Percentiles rank a stretch among this genome's conserved stretches.
These are phyloP conservation scores for Zygosaccharomyces pseudobailii DNA, from an alignment of 1,139 yeast genomes.

Conservation along the genomic window DNA sequence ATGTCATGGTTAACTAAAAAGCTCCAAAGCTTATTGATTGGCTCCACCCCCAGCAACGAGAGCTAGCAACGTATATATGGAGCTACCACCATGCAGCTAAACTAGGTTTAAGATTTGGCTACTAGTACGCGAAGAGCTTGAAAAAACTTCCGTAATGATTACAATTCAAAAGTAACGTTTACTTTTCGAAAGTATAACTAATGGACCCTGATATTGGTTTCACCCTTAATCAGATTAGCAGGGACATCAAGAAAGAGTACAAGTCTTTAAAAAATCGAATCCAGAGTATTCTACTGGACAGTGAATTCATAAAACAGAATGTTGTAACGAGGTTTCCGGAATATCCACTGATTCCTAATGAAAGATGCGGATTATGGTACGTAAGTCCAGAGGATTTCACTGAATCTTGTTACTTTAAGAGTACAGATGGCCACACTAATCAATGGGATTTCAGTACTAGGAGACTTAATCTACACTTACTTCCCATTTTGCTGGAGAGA, in stretches of 20 bases:
- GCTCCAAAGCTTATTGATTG: too few species aligned
- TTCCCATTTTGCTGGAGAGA: constrained; percentile 42
- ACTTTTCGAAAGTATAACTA: neutral
- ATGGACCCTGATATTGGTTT: constrained; percentile 5
- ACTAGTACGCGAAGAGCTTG: neutral
- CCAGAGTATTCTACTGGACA: constrained; percentile 64
- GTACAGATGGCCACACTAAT: constrained; percentile 83
- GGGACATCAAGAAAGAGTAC: constrained; percentile 46
- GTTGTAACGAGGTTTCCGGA: constrained; percentile 30
- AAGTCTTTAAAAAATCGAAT: constrained; percentile 57
- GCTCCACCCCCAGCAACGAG: too few species aligned
- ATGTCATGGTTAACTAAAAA: too few species aligned
- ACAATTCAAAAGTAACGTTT: neutral
- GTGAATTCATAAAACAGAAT: constrained; percentile 39
- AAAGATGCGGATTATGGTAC: constrained; percentile 88
- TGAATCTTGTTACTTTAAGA: constrained; percentile 69
- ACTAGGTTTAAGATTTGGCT: neutral
- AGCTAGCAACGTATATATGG: too few species aligned
- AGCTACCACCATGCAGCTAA: too few species aligned
- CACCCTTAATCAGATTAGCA: constrained; percentile 23
- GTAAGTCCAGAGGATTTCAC: constrained; percentile 41
- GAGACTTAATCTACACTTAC: constrained; percentile 66
- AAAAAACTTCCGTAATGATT: neutral
- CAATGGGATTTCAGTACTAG: constrained; percentile 76
- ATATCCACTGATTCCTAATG: constrained; percentile 61